Evolutionary conservation across 2,329 filamentous ascomycete species (phyloP).

Genomic region (Eutypella sp.): DNA sequence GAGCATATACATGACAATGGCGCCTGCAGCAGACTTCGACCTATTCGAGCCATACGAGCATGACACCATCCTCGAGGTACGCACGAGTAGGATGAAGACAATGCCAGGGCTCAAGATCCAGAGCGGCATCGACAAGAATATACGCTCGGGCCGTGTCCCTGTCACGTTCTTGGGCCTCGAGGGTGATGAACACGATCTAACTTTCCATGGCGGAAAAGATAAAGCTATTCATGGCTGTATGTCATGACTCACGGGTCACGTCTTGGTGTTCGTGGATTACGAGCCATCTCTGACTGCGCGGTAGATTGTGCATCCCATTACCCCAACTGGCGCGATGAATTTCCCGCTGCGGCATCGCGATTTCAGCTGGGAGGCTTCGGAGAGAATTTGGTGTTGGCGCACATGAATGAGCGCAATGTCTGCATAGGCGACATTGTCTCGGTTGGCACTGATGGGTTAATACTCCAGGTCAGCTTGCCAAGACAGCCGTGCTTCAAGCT

Average conservation of each 20-base stretch:
- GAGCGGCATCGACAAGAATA: constrained; percentile 53
- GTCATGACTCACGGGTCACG: constrained; percentile 15
- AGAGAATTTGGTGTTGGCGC: constrained; percentile 55
- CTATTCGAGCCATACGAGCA: constrained; percentile 37
- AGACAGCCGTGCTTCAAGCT: constrained; percentile 64
- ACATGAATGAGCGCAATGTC: constrained; percentile 59
- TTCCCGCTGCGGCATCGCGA: constrained; percentile 43
- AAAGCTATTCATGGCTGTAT: constrained; percentile 58
- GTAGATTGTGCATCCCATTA: constrained; percentile 59
- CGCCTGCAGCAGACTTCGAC: constrained; percentile 26
- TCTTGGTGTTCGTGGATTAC: too few relatives aligned
- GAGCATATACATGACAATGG: constrained; percentile 14
- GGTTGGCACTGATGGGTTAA: constrained; percentile 35
- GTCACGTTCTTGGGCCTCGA: constrained; percentile 47
- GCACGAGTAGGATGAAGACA: constrained; percentile 51
- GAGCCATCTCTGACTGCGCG: constrained; percentile 4
- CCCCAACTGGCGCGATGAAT: constrained; percentile 45
- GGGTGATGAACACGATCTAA: constrained; percentile 57
- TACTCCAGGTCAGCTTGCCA: constrained; percentile 56
- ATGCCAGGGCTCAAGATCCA: constrained; percentile 46
- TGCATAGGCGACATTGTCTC: constrained; percentile 59
- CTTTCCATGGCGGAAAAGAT: constrained; percentile 57
- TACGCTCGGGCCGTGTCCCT: constrained; percentile 37
- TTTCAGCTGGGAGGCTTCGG: constrained; percentile 58
- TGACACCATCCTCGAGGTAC: constrained; percentile 52